Percentiles rank a stretch among this genome's conserved stretches.
phyloP scores from a whole-genome alignment of 768 basidiomycete genomes.

The Pulveroboletus sp. region DNA sequence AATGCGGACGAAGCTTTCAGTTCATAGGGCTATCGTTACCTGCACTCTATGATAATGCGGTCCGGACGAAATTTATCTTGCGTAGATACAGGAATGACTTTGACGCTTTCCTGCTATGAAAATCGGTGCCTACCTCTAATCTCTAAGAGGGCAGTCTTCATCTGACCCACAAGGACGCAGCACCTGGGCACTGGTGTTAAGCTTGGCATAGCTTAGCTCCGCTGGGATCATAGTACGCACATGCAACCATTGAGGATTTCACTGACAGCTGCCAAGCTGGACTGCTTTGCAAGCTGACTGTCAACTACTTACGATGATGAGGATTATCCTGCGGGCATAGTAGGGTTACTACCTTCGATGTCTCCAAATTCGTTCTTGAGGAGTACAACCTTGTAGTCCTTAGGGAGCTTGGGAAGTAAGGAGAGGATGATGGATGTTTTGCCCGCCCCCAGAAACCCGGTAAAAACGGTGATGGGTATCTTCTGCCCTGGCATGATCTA shows the following conservation, averaged over 20 bases:
- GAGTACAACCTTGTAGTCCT: slow-evolving; percentile 83
- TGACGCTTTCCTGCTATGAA: not conserved
- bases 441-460: slow-evolving; percentile 86
- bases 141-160: slow-evolving; percentile 86
- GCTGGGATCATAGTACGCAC: slow-evolving; percentile 36
- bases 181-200: slow-evolving; percentile 48
- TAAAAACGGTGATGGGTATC: slow-evolving; percentile 84
- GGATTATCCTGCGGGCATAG: not conserved
- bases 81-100: not conserved
- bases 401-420: slow-evolving; percentile 73
- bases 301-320: slow-evolving; percentile 55
- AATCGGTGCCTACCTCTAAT: slow-evolving; percentile 57
- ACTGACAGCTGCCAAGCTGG: slow-evolving; percentile 78
- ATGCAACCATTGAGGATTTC: slow-evolving; percentile 97
- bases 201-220: not conserved
- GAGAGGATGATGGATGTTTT: slow-evolving; percentile 81
- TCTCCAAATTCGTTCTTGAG: slow-evolving; percentile 98
- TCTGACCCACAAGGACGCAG: slow-evolving; percentile 91
- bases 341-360: slow-evolving; percentile 59
- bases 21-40: slow-evolving; percentile 42
- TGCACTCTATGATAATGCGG: slow-evolving; percentile 93
- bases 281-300: slow-evolving; percentile 83
- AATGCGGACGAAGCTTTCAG: not conserved
- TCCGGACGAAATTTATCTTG: slow-evolving; percentile 81
- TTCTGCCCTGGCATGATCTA: slow-evolving; percentile 8